Base-by-base conservation (phyloP, 2,329 filamentous ascomycete genomes). In the Diaporthe citri region DNA sequence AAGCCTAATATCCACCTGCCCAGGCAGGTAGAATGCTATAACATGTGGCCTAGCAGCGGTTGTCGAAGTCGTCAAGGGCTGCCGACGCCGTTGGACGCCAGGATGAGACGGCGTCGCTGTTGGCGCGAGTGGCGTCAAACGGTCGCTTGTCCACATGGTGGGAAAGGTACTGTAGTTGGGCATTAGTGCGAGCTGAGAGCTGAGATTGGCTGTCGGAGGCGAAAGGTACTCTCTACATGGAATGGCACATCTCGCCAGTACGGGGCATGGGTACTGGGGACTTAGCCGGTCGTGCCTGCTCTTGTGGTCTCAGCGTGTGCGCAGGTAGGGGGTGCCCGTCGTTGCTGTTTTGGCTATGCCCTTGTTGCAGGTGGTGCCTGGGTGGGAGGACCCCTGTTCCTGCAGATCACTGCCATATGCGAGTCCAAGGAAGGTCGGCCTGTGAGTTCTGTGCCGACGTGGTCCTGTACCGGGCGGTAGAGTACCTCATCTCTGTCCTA, bases 61-160 rank as follows among this genome's bases (percentile, higher is more conserved):
- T 15, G 31, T 39, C 25, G 48, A 55, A 20, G 34, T 55, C 46
- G 46, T 69, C 34, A 36, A 69, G 64, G 64, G 48, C 48, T 28
- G 48, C 12, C n/a, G 34, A 52, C 46, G 64, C 64, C 64, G 48
- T 41, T 52, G 48, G 15, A 69, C 48, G 34, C 64, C 34, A 69
- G 46, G 31, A 25, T 28, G 46, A 69, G 64, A 55, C 34, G 64
- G 48, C 34, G 64, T 55, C 48, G 64, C 48, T 51, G n/a, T 28
- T 69, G 64, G 64, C 64, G 64, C 64, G 48, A 55, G 64, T 69
- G 64, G 64, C 64, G 64, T 52, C 46, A 69, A 69, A 69, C 64
- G 64, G 64, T 69, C 64, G 64, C 48, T 69, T 55, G 64, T 34
- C 28, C 48, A 39, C n/a, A 34, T 28, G 25, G 31, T 34, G 31